Base-by-base conservation (phyloP, 1,139 yeast species). In the Magnusiomyces clavatus region DNA sequence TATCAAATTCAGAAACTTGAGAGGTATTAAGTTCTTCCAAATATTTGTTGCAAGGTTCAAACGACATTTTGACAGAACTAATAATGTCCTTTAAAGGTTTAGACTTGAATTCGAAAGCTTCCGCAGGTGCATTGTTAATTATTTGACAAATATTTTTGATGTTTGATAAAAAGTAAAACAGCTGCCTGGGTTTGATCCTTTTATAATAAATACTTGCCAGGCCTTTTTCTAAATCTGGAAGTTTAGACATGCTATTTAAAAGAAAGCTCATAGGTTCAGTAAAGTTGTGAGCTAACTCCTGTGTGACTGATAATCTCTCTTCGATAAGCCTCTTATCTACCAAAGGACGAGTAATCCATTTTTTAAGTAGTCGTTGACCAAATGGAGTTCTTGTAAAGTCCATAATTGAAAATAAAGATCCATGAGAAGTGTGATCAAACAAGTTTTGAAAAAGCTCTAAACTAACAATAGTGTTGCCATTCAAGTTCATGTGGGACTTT, bases 311-410 rank as follows among this genome's bases (percentile, higher is more conserved):
- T 1, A 77, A 69, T 39, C 98, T 74, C 19, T 74, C 73, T 53
- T 76, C 76, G 5, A 89, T 82, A n/a, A 68, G 68, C 0, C 67
- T 70, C 35, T 73, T 68, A 43, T 80, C 73, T 0, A 79, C 68
- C 38, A 90, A 71, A 1, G 98, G 98, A 56, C 77, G 73, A 0
- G 81, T 74, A 0, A 90, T 69, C 98, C 98, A 92, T 48, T 76
- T 72, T 37, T 74, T 74, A 17, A 92, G 65, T 54, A 79, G 61
- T 51, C 96, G 69, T 49, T 74, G 77, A 0, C 98, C 98, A 68
- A 83, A 85, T 36, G 76, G 74, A 0, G 97, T 87, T 44, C 80
- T 70, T 0, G 97, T 86, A 57, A 84, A 90, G 64, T 90, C 86
- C 56, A 92, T 63, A 2, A 87, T 70, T 88, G 92, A 85, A 14